A percentile compares a stretch with the other conserved stretches of the same genome.
These are phyloP conservation scores for Cephaloascus albidus DNA, from an alignment of 805 yeast species.

Conservation along the genomic window DNA sequence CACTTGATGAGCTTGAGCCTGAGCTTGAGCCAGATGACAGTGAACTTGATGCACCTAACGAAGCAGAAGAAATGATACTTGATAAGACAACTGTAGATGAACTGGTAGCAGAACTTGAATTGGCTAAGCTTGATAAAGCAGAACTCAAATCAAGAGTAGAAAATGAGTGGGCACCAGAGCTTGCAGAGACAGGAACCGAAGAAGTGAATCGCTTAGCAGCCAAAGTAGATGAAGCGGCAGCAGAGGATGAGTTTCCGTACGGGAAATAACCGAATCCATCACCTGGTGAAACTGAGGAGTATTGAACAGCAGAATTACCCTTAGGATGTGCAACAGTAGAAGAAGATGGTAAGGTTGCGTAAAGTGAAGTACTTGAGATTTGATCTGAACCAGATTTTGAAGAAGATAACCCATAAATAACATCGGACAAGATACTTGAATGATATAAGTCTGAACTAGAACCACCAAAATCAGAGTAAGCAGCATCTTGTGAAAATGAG, in stretches of 20 bases:
- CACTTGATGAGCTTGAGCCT: background rate
- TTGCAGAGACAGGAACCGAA: background rate
- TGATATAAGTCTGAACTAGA: background rate
- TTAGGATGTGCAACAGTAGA: background rate
- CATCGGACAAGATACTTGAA: slow-evolving; percentile 1
- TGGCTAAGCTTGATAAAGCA: background rate
- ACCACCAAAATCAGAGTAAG: slow-evolving; percentile 1
- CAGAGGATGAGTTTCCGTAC: background rate
- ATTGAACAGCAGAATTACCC: background rate
- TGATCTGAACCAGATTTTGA: background rate
- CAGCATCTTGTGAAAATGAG: background rate
- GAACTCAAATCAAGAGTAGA: background rate
- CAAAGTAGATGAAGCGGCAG: slow-evolving; percentile 1
- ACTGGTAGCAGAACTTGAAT: background rate
- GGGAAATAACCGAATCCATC: background rate
- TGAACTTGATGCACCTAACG: background rate
- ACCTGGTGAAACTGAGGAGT: background rate
- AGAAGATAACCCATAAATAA: slow-evolving; percentile 1
- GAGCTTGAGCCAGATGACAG: background rate
- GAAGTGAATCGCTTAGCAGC: slow-evolving; percentile 1
- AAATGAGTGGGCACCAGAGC: too few species aligned
- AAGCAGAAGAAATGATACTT: background rate
- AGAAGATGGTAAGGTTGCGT: background rate
- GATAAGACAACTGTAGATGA: background rate
- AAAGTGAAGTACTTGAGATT: background rate